These are phyloP conservation scores for Mortierella polycephala DNA, from an alignment of 371 early-diverging fungal genomes.

Conservation along the genomic window DNA sequence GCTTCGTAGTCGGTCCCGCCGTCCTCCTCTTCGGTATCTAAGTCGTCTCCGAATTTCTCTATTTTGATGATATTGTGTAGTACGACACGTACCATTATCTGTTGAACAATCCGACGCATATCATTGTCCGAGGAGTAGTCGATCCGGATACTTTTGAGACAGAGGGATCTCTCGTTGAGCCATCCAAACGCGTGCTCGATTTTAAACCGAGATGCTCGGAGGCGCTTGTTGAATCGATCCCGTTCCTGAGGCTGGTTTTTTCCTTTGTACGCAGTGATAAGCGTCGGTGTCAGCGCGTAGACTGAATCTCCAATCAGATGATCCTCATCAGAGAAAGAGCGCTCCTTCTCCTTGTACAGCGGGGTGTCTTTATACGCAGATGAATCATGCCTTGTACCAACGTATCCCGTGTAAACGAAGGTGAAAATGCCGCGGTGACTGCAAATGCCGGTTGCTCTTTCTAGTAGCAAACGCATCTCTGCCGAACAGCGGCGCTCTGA, in stretches of 20 bases:
- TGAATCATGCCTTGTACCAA: constrained; percentile 7
- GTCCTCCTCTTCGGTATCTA: background rate
- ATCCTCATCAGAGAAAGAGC: constrained; percentile 7
- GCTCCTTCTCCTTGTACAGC: constrained; percentile 4
- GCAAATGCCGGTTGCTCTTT: background rate
- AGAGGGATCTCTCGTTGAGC: constrained; percentile 4
- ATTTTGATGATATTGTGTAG: constrained; percentile 1
- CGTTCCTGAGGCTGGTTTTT: background rate
- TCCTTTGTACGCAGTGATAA: background rate
- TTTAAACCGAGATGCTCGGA: constrained; percentile 2
- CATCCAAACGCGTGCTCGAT: constrained; percentile 6
- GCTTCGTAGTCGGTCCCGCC: background rate
- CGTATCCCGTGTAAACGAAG: constrained; percentile 1
- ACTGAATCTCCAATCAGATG: constrained; percentile 8
- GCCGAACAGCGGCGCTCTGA: background rate
- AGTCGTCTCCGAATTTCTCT: background rate
- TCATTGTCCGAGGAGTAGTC: constrained; percentile 5
- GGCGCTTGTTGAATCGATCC: constrained; percentile 3
- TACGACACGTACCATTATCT: background rate
- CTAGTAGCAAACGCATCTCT: constrained; percentile 9
- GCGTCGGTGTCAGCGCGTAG: constrained; percentile 5
- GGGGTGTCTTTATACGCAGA: background rate
- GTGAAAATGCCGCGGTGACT: constrained; percentile 5
- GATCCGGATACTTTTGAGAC: background rate
- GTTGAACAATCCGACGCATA: background rate